Conservation (phyloP, 768 basidiomycete genomes). For the Hygrophoropsis aurantiaca region DNA sequence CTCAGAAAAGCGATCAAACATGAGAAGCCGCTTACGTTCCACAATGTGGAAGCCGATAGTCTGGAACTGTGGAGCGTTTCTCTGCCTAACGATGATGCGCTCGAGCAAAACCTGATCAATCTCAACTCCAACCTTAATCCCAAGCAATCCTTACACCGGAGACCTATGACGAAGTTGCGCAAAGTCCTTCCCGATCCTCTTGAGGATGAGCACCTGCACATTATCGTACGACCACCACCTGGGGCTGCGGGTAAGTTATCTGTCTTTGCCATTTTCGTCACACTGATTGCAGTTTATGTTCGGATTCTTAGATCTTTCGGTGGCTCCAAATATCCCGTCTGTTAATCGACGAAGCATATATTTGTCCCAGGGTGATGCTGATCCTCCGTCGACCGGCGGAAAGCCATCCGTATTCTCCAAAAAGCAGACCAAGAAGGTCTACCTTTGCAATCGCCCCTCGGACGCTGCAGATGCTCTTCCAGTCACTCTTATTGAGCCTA, state of each 20-base stretch:
- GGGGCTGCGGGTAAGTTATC: no score
- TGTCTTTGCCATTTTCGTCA: no score
- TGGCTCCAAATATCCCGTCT: no score
- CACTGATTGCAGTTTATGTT: no score
- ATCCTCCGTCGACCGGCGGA: not conserved
- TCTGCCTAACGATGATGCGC: not conserved
- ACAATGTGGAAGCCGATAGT: not conserved
- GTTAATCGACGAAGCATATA: no score
- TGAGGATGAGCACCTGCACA: not conserved
- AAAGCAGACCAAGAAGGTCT: not conserved
- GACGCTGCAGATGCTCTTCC: slow-evolving; percentile 2
- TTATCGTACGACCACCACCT: no score
- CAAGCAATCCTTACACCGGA: not conserved
- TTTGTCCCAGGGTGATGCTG: no score
- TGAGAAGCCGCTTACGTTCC: not conserved
- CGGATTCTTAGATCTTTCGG: no score
- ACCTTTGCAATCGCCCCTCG: slow-evolving; percentile 7
- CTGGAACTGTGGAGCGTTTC: not conserved
- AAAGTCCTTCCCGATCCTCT: not conserved
- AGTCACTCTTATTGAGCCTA: slow-evolving; percentile 4
- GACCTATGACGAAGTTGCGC: no score
- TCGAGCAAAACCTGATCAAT: not conserved
- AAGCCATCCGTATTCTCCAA: not conserved
- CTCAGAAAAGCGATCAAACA: no score
- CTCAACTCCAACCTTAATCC: not conserved